Base-by-base conservation (phyloP, 805 yeast species). In the Hanseniaspora taiwanica region DNA sequence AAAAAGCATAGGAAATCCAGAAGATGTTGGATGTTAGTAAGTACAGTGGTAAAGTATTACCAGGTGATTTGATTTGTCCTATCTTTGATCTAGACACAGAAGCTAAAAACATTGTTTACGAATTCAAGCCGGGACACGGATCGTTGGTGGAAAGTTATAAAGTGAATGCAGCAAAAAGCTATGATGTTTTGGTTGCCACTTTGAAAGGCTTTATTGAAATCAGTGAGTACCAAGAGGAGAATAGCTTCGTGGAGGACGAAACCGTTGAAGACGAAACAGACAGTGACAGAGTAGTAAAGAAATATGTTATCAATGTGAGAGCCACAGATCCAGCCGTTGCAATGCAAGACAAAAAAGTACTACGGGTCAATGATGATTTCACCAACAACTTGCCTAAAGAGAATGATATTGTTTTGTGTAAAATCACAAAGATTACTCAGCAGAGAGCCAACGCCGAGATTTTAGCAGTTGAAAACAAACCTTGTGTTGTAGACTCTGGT, bases 361-460 rank as follows among this genome's bases (percentile, higher is more conserved):
- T n/a, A 10, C 24, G 27, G 12, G 56, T 50, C 1, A 49, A 45
- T 23, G 44, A 52, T 14, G 53, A 58, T 35, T 54, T 62, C 57
- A 42, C 68, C 33, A 71, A 67, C 41, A 69, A 70, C 44, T 60
- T 87, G 40, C 97, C 97, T 6, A 73, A 76, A 46, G 95, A 84
- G 47, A 81, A 82, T 21, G 96, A 89, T 56, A 58, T 78, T 19
- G 96, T 91, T 2, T 62, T 89, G 17, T 84, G 84, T 1, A 68
- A 76, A 40, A 81, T 91, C 19, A 74, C 78, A 20, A 72, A 78
- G 48, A 68, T 87, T 29, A 70, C 76, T 7, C 61, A 67, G 32
- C 73, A 71, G 42, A 87, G 87, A 56, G 94, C 86, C 2, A 69
- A 69, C 50, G 79, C 84, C 34, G 96, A 86, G 48, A 82, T 91